phyloP scores from a whole-genome alignment of 2,329 filamentous ascomycete species.

The Penicillium italicum region DNA sequence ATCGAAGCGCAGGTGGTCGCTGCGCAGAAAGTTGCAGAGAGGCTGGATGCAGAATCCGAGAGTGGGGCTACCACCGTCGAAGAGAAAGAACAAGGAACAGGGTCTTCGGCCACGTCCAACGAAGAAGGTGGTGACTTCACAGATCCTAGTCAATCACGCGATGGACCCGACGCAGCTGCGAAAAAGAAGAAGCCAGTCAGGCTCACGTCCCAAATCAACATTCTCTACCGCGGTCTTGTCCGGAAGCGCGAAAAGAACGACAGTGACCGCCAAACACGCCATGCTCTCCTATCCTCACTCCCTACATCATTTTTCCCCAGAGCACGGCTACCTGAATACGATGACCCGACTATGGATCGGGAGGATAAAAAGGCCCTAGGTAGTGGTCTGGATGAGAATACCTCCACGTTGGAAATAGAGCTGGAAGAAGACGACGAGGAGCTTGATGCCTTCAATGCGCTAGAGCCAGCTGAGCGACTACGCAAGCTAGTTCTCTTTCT shows the following conservation, averaged over 20 bases:
- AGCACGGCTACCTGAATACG: conserved; percentile 58
- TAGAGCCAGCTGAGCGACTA: conserved; percentile 65
- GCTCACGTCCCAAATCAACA: conserved; percentile 64
- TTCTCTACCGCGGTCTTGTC: conserved; percentile 76
- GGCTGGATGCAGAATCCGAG: conserved; percentile 60
- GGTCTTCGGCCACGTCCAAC: not conserved
- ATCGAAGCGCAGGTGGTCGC: conserved; percentile 67
- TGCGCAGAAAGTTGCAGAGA: conserved; percentile 79
- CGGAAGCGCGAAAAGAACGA: conserved; percentile 63
- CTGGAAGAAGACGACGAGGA: conserved; percentile 72
- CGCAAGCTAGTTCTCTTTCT: conserved; percentile 64
- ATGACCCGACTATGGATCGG: conserved; percentile 65
- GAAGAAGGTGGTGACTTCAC: conserved; percentile 19
- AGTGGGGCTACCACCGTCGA: conserved; percentile 17
- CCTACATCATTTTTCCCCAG: conserved; percentile 36
- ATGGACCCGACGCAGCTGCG: not conserved
- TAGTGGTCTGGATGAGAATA: conserved; percentile 35
- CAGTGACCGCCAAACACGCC: conserved; percentile 30
- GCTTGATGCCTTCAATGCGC: conserved; percentile 71
- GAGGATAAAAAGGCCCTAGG: conserved; percentile 70
- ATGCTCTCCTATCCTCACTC: conserved; percentile 33
- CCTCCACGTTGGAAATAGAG: conserved; percentile 48
- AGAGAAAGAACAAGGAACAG: conserved; percentile 6
- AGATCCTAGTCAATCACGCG: conserved; percentile 4
- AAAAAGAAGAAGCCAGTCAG: conserved; percentile 31